These are phyloP conservation scores for Vitis cinerea DNA, from an alignment of 164 flowering plant species.

Conservation along the genomic window DNA sequence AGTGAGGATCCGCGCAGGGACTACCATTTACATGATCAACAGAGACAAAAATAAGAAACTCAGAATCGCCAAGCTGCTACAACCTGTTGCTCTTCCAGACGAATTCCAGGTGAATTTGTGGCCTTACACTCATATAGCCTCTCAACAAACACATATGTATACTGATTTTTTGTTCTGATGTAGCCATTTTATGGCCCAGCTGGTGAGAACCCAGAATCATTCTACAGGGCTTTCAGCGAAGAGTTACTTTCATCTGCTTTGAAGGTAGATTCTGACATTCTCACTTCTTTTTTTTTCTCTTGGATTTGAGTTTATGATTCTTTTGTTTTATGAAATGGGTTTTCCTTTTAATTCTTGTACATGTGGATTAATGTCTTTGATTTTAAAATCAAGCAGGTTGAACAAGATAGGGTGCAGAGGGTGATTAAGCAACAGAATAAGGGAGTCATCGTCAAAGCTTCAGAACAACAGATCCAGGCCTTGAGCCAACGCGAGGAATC, in stretches of 20 bases:
- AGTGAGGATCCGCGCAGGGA: constrained; percentile 32
- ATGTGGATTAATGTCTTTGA: too few relatives aligned
- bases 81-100: constrained; percentile 43
- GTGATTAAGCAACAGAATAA: constrained; percentile 32
- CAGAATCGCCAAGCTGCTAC: constrained; percentile 32
- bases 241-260: constrained; percentile 64
- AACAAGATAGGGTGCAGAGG: constrained; percentile 31
- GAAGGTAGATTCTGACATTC: constrained; percentile 30
- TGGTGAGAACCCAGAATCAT: constrained; percentile 55
- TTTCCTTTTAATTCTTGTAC: too few relatives aligned
- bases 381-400: constrained; percentile 16
- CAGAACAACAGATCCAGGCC: constrained; percentile 37
- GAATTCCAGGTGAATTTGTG: constrained; percentile 27
- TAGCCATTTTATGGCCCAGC: constrained; percentile 54
- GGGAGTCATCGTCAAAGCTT: constrained; percentile 34
- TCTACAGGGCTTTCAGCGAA: constrained; percentile 50
- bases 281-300: neutral
- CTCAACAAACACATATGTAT: neutral
- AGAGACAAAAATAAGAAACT: constrained; percentile 38
- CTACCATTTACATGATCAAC: constrained; percentile 34
- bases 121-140: neutral
- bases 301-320: too few relatives aligned
- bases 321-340: too few relatives aligned
- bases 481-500: constrained; percentile 33
- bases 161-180: neutral